These are phyloP conservation scores for Camellia oleifera DNA, from an alignment of 179 eudicot genomes.

Conservation along the genomic window DNA sequence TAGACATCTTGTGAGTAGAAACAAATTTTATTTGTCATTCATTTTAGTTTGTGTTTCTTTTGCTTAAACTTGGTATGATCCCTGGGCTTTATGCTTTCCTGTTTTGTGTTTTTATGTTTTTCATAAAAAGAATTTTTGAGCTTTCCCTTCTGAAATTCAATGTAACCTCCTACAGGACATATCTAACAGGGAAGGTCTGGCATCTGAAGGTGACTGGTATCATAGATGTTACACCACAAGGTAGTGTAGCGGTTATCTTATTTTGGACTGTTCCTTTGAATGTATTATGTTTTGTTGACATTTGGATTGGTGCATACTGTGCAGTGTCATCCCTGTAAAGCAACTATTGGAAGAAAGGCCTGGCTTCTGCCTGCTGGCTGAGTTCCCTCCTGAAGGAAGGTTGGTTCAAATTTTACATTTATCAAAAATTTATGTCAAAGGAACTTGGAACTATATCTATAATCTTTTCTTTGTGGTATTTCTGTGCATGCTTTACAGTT, in stretches of 20 bases:
- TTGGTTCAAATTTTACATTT: slow-evolving; percentile 11
- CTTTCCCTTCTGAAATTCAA: slow-evolving; percentile 6
- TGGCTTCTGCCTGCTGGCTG: slow-evolving; percentile 41
- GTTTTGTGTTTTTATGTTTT: background rate
- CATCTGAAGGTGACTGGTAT: slow-evolving; percentile 57
- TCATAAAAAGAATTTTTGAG: background rate
- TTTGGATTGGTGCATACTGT: background rate
- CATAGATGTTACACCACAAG: slow-evolving; percentile 40
- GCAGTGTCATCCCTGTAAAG: slow-evolving; percentile 41
- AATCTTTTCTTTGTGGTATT: background rate
- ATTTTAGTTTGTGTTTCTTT: background rate
- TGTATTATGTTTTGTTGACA: background rate
- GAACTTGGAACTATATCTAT: background rate
- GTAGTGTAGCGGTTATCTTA: slow-evolving; percentile 27
- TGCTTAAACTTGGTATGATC: background rate
- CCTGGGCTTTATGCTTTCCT: background rate
- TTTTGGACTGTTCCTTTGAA: background rate
- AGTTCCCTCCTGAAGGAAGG: slow-evolving; percentile 60
- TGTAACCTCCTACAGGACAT: slow-evolving; percentile 38
- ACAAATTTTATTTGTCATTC: background rate
- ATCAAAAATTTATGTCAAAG: background rate
- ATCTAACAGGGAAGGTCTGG: slow-evolving; percentile 64
- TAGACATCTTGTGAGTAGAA: slow-evolving; percentile 48
- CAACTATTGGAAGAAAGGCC: slow-evolving; percentile 48
- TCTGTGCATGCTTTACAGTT: slow-evolving; percentile 27